Conservation (phyloP, 2,329 filamentous ascomycete genomes). For the Teratosphaeria destructans region DNA sequence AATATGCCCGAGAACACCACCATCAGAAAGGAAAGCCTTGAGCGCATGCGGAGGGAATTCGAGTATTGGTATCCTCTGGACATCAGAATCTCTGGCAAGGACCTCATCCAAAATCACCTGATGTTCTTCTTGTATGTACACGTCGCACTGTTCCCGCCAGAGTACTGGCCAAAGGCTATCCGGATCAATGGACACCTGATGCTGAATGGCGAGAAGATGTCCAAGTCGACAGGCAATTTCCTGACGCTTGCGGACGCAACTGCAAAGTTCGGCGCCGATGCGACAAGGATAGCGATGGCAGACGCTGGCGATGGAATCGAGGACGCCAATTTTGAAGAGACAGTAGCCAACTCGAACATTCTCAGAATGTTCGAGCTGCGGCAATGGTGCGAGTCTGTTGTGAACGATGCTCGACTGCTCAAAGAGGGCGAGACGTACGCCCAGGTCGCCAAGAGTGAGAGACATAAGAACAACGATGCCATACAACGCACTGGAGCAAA, state of each 20-base stretch:
- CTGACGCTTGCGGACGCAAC: slow-evolving; percentile 78
- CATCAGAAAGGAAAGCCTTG: slow-evolving; percentile 63
- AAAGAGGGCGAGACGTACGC: slow-evolving; percentile 34
- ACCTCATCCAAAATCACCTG: slow-evolving; percentile 86
- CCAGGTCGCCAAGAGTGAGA: slow-evolving; percentile 31
- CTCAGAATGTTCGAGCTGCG: slow-evolving; percentile 72
- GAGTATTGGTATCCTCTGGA: slow-evolving; percentile 97
- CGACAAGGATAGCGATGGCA: slow-evolving; percentile 78
- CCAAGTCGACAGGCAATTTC: slow-evolving; percentile 95
- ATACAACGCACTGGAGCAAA: slow-evolving; percentile 66
- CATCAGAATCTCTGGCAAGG: slow-evolving; percentile 79
- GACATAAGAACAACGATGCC: slow-evolving; percentile 41
- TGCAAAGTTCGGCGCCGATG: slow-evolving; percentile 89
- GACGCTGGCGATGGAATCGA: slow-evolving; percentile 91
- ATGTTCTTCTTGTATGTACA: slow-evolving; percentile 96
- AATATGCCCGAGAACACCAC: slow-evolving; percentile 50
- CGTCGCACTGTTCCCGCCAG: slow-evolving; percentile 72
- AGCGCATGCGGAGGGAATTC: slow-evolving; percentile 79
- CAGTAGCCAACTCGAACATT: slow-evolving; percentile 84
- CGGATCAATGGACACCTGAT: slow-evolving; percentile 88
- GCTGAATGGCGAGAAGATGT: slow-evolving; percentile 97
- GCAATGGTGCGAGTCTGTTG: slow-evolving; percentile 85
- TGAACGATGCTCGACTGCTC: slow-evolving; percentile 48
- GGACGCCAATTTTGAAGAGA: slow-evolving; percentile 95
- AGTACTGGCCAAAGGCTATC: slow-evolving; percentile 81